Evolutionary conservation across 306 rosid genomes (phyloP).

Genomic region (Parietaria judaica): DNA sequence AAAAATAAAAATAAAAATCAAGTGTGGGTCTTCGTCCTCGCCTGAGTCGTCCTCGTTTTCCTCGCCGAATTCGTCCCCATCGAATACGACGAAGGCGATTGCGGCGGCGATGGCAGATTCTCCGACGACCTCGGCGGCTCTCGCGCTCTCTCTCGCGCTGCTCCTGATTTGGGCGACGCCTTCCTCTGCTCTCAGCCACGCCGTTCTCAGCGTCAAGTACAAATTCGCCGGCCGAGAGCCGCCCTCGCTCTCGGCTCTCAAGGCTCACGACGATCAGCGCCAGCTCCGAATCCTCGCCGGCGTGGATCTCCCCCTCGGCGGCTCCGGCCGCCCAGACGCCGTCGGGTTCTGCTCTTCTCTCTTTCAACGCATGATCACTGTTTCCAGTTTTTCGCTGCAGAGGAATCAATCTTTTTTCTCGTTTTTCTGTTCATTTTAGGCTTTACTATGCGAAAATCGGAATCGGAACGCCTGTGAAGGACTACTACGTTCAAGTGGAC

Average conservation of each 20-base stretch:
- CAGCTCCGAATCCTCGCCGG: slow-evolving; percentile 76
- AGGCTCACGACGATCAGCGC: slow-evolving; percentile 80
- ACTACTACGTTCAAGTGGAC: slow-evolving; percentile 88
- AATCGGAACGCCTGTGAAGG: slow-evolving; percentile 85
- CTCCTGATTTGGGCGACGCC: slow-evolving; percentile 21
- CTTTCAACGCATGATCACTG: too few relatives aligned
- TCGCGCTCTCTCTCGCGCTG: neutral
- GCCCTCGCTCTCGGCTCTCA: slow-evolving; percentile 54
- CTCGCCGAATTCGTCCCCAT: too few relatives aligned
- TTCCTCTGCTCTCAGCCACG: slow-evolving; percentile 34
- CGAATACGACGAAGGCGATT: too few relatives aligned
- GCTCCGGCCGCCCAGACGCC: slow-evolving; percentile 84
- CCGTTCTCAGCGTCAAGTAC: slow-evolving; percentile 75
- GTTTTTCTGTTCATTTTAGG: slow-evolving; percentile 30
- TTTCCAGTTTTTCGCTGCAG: neutral
- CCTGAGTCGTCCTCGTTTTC: too few relatives aligned
- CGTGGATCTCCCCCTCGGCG: slow-evolving; percentile 90
- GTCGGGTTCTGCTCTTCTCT: slow-evolving; percentile 48
- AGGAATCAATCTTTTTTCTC: neutral
- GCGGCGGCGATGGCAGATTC: neutral
- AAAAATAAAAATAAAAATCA: too few relatives aligned
- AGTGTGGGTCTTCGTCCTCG: too few relatives aligned
- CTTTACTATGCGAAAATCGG: slow-evolving; percentile 94
- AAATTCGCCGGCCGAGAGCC: slow-evolving; percentile 62
- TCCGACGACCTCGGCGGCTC: too few relatives aligned